Conservation (phyloP, 495 filamentous ascomycete genomes). For the Neurospora tetrasperma region DNA sequence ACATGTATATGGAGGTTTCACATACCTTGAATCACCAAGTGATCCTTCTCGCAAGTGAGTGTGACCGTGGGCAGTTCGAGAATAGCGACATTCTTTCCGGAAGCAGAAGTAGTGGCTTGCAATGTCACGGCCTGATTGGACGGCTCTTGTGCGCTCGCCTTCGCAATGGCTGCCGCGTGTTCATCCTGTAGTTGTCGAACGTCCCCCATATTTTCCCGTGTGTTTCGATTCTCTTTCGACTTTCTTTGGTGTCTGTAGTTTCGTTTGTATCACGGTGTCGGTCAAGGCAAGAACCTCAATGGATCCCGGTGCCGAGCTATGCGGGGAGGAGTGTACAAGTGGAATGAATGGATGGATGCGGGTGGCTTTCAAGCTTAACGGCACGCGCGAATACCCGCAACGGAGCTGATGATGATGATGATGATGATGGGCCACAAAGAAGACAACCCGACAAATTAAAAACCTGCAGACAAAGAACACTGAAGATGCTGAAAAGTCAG, state of each 20-base stretch:
- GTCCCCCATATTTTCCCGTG: not conserved
- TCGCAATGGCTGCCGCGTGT: not conserved
- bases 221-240: not conserved
- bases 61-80: conserved; percentile 18
- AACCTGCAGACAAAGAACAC: not conserved
- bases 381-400: not conserved
- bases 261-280: not conserved
- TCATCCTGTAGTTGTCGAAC: not conserved
- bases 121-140: not conserved
- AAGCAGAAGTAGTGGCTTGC: not conserved
- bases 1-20: not conserved
- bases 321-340: not conserved
- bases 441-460: not conserved
- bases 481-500: not conserved
- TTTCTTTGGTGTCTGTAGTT: not conserved
- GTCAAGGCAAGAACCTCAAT: not conserved
- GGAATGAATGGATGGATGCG: not conserved
- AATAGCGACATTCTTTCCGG: conserved; percentile 2
- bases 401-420: not conserved
- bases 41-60: conserved; percentile 14
- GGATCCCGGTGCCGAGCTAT: not conserved
- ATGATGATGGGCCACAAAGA: not conserved
- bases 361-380: not conserved
- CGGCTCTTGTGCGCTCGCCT: not conserved
- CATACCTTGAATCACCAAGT: conserved; percentile 15